Base-by-base conservation (phyloP, 345 rosid species). In the Eucalyptus grandis region DNA sequence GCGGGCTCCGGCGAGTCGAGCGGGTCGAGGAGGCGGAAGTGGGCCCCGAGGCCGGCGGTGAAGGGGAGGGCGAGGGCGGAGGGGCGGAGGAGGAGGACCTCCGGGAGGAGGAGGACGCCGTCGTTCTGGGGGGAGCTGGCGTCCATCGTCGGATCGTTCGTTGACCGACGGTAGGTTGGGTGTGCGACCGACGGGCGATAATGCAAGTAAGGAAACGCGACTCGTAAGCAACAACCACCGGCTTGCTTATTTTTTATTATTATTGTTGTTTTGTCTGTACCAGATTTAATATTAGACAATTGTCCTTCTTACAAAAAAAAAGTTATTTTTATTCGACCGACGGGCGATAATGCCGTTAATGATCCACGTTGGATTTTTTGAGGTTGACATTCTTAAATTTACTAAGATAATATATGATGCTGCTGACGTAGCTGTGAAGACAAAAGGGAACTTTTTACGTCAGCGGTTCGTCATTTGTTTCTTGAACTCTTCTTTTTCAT, bases 61-160 rank as follows among this genome's bases (percentile, higher is more conserved):
- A 93, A 65, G 30, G 89, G 86, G 26, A 86, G 34, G 15, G 87
- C 7, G 87, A 87, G 88, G 87, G 87, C 16, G 10, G 90, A 92
- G 40, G 21, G 62, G 50, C 95, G 92, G 89, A 90, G 93, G 85
- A 92, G 47, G 54, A 91, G 88, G 87, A 93, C 91, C 13, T 87
- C 43, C 12, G 93, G 92, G 11, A 49, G 65, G 11, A 49, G 65
- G 67, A 27, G 87, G 67, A 6, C 40, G 80, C 27, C 83, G 46
- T 77, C 83, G 83, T 37, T 21, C 83, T 77, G 47, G 83, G 83
- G 81, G 14, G 83, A 40, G 82, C 13, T 26, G 40, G 87, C 16
- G 51, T 56, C 34, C 89, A 49, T n/a, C 16, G 40, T 22, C 44
- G 44, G 34, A 34, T 26, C 53, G 26, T 53, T 53, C 58, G 26